A percentile compares a stretch with the other conserved stretches of the same genome.
Conservation (phyloP, 2,329 filamentous ascomycete genomes). For the Paramyrothecium roridum region DNA sequence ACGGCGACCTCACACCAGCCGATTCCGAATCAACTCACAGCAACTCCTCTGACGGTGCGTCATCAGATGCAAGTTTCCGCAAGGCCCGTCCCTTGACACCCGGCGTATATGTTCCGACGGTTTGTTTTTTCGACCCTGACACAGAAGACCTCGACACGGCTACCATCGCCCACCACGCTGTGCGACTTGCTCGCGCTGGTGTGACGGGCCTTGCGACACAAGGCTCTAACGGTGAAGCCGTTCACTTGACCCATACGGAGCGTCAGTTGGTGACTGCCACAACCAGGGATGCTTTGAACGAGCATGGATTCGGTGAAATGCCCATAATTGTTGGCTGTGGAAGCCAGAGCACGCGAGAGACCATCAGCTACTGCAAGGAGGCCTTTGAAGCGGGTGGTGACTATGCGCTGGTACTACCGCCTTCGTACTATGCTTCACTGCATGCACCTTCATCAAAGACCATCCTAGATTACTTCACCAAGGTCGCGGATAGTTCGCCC, state of each 20-base stretch:
- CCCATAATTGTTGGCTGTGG: constrained; percentile 76
- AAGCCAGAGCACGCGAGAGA: constrained; percentile 70
- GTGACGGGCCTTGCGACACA: constrained; percentile 73
- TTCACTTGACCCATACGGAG: constrained; percentile 71
- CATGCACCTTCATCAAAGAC: constrained; percentile 51
- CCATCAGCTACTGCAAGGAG: constrained; percentile 65
- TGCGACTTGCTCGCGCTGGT: constrained; percentile 70
- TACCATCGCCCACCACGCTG: constrained; percentile 58
- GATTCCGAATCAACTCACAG: constrained; percentile 33
- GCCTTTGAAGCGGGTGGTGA: constrained; percentile 68
- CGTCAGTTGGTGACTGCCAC: constrained; percentile 65
- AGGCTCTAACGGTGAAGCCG: constrained; percentile 80
- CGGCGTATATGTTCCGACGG: constrained; percentile 70
- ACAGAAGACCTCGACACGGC: constrained; percentile 65
- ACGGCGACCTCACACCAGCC: constrained; percentile 18
- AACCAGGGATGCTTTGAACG: constrained; percentile 66
- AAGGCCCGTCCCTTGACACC: constrained; percentile 35
- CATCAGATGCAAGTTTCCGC: constrained; percentile 27
- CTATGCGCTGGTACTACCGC: constrained; percentile 72
- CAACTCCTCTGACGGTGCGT: constrained; percentile 39
- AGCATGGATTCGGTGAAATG: constrained; percentile 59
- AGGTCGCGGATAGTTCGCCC: constrained; percentile 60
- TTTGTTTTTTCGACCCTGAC: constrained; percentile 66
- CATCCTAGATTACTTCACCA: constrained; percentile 62
- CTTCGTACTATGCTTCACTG: constrained; percentile 69